Base-by-base conservation (phyloP, 352 stramenopile species). In the Pythium aphanidermatum region DNA sequence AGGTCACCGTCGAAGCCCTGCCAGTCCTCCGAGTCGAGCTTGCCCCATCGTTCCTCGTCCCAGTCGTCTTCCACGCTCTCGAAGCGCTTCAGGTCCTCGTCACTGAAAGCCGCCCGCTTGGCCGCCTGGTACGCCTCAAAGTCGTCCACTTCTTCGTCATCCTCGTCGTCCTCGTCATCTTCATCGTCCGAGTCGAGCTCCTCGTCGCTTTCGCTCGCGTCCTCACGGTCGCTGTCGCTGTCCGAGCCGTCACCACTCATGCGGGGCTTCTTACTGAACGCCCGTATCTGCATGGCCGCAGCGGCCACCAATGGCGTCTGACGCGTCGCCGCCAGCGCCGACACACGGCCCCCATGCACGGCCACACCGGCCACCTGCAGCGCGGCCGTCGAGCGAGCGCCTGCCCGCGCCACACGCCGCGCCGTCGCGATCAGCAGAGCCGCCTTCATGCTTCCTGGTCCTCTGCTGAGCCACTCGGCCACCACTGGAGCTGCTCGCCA, bases 1-100 rank as follows among this genome's bases (percentile, higher is more conserved):
- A 91, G 58, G 45, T 92, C 58, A 17, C 81, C 81, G 17, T 87
- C 74, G 46, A 92, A 92, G 7, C 81, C 81, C 51, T 83, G 70
- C 78, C 78, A 90, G 47, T 86, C 71, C 25, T 83, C 71, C 38
- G 70, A 80, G 58, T 87, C 70, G 37, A 85, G 37, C 11, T 64
- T 47, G 23, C 74, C 77, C 68, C 65, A 85, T 20, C 72, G 71
- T 63, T 82, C 60, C 31, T 89, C 77, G 51, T 89, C 74, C 60
- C 70, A 85, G 48, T 69, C 75, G 13, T 89, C 69, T 32, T 67
- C 62, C 7, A 27, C 23, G 25, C 47, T 44, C 8, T 51, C 40
- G 13, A 51, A 55, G 13, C 55, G 38, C 28, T 55, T 44, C 31
- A 59, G 59, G 17, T 80, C 76, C 33, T 83, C 62, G 32, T 64